These are phyloP conservation scores for Brassica cretica DNA, from an alignment of 345 rosid species.

Conservation along the genomic window DNA sequence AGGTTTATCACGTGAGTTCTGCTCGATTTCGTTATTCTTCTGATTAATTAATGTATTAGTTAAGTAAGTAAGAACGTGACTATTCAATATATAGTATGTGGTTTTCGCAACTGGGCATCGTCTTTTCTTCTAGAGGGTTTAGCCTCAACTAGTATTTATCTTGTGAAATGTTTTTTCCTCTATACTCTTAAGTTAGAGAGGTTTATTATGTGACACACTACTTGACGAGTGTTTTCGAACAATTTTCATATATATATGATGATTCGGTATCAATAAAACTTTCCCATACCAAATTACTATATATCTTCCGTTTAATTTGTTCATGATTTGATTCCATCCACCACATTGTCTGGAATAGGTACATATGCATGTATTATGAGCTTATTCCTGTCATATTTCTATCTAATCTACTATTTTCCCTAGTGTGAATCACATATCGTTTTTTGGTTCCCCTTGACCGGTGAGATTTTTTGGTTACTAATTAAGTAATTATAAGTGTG, in stretches of 20 bases:
- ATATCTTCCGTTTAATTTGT: neutral
- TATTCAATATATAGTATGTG: conserved; percentile 16
- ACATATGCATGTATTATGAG: neutral
- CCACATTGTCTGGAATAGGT: conserved; percentile 16
- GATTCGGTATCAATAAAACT: conserved; percentile 8
- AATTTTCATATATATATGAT: neutral
- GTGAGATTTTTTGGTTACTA: neutral
- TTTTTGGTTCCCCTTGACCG: neutral
- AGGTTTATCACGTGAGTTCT: neutral
- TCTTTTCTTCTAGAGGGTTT: conserved; percentile 19
- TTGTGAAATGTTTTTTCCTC: conserved; percentile 25
- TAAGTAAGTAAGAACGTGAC: conserved; percentile 22
- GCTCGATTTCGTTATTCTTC: conserved; percentile 30
- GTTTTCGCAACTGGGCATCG: conserved; percentile 10
- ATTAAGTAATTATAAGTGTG: neutral
- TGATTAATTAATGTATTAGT: conserved; percentile 25
- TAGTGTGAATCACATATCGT: neutral
- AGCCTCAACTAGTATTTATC: conserved; percentile 16
- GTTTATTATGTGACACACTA: conserved; percentile 16
- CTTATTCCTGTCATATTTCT: conserved; percentile 11
- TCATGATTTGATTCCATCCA: conserved; percentile 4
- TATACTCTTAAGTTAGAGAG: conserved; percentile 12
- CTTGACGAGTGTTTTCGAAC: conserved; percentile 8
- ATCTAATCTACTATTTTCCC: conserved; percentile 1
- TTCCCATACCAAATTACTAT: conserved; percentile 7